Evolutionary conservation across 805 yeast genomes (phyloP).

Genomic region (Pichia gijzeniarum): DNA sequence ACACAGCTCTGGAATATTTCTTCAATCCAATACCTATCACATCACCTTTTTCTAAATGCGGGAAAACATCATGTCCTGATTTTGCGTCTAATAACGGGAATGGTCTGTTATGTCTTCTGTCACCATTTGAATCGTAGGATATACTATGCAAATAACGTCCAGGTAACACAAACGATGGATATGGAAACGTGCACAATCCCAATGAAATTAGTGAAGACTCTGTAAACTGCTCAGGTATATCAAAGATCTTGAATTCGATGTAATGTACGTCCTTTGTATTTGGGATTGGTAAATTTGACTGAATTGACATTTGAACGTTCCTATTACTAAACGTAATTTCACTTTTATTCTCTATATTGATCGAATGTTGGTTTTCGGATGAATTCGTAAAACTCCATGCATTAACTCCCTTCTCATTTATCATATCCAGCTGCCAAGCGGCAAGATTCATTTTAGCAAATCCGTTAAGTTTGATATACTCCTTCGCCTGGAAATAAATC

Average conservation of each 20-base stretch:
- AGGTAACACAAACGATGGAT: constrained; percentile 89
- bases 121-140: constrained; percentile 83
- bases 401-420: constrained; percentile 80
- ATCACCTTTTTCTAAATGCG: constrained; percentile 70
- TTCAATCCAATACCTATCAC: constrained; percentile 90
- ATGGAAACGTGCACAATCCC: constrained; percentile 82
- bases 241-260: constrained; percentile 81
- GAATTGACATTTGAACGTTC: constrained; percentile 46
- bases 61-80: constrained; percentile 31
- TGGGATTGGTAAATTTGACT: constrained; percentile 82
- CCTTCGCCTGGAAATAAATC: constrained; percentile 60
- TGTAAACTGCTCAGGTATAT: constrained; percentile 43
- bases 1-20: constrained; percentile 74
- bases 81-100: constrained; percentile 32
- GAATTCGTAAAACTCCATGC: constrained; percentile 74
- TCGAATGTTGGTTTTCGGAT: constrained; percentile 4
- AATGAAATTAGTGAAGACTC: constrained; percentile 52
- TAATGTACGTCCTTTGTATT: constrained; percentile 78
- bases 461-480: constrained; percentile 37
- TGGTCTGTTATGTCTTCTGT: constrained; percentile 74
- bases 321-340: constrained; percentile 38
- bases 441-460: constrained; percentile 29
- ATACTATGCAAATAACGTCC: constrained; percentile 84
- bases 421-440: constrained; percentile 54
- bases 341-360: constrained; percentile 38